phyloP scores from a whole-genome alignment of 257 asterid genomes.

The Gentiana dahurica region DNA sequence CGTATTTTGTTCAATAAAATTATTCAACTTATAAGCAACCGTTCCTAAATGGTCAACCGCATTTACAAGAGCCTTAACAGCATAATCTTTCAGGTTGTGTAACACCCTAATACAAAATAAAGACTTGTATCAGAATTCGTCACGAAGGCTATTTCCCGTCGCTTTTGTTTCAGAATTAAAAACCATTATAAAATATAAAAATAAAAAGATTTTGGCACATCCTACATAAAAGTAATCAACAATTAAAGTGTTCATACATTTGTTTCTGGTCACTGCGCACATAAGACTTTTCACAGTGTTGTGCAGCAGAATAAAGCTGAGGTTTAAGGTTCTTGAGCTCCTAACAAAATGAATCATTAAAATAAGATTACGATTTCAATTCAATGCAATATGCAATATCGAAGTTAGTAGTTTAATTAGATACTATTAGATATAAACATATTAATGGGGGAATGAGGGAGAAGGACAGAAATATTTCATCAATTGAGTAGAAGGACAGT shows the following conservation, averaged over 20 bases:
- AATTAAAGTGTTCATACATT: conserved; percentile 37
- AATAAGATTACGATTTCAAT: too few species aligned
- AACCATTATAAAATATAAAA: not conserved
- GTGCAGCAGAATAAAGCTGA: too few species aligned
- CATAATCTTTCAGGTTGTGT: conserved; percentile 87
- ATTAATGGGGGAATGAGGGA: too few species aligned
- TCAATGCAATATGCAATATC: too few species aligned
- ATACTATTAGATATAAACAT: too few species aligned
- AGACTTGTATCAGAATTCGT: too few species aligned
- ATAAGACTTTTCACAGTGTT: too few species aligned
- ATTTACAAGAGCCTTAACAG: conserved; percentile 85
- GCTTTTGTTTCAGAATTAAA: conserved; percentile 3
- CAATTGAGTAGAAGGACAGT: too few species aligned
- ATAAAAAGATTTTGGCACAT: not conserved
- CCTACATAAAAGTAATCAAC: not conserved
- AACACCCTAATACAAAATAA: conserved; percentile 58
- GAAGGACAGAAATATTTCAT: too few species aligned
- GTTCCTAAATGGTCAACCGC: conserved; percentile 96
- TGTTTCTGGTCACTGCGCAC: conserved; percentile 83
- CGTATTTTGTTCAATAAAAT: conserved; percentile 70
- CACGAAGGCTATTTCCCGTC: not conserved
- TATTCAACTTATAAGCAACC: conserved; percentile 79
- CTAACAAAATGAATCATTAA: too few species aligned
- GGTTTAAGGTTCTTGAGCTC: too few species aligned
- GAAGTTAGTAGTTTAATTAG: too few species aligned